Percentiles rank a stretch among this genome's conserved stretches.
These are phyloP conservation scores for Juncus effusus DNA, from an alignment of 176 grass and related monocot genomes.

Conservation along the genomic window DNA sequence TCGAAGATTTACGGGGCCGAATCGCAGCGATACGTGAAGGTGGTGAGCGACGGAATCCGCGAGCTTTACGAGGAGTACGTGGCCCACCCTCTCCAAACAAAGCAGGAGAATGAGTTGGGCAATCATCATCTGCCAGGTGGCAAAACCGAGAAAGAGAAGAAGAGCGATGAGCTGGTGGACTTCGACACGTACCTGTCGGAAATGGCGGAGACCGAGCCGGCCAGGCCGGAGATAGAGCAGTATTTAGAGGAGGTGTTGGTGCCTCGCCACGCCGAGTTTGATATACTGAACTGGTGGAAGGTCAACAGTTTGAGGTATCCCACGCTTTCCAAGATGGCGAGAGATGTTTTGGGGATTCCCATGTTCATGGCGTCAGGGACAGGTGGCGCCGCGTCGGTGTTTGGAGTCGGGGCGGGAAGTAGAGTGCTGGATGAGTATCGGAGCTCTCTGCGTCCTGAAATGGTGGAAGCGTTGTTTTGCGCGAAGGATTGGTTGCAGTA, in stretches of 20 bases:
- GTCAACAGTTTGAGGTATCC: constrained; percentile 75
- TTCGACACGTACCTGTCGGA: constrained; percentile 83
- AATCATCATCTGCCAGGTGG: constrained; percentile 19
- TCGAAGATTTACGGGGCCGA: constrained; percentile 81
- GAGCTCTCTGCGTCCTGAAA: constrained; percentile 65
- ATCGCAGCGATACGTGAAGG: constrained; percentile 57
- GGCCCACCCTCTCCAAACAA: constrained; percentile 46
- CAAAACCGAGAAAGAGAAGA: constrained; percentile 21
- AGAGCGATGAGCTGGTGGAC: constrained; percentile 54
- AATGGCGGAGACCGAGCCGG: constrained; percentile 51
- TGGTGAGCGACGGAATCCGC: constrained; percentile 55
- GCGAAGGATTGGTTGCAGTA: constrained; percentile 75
- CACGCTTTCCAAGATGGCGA: constrained; percentile 64
- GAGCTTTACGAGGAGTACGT: constrained; percentile 75
- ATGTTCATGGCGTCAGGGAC: constrained; percentile 53
- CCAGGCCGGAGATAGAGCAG: constrained; percentile 68
- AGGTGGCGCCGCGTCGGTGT: constrained; percentile 45
- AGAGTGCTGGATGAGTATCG: constrained; percentile 71
- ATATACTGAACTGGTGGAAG: constrained; percentile 80
- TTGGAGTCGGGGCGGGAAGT: constrained; percentile 55
- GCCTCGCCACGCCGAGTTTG: constrained; percentile 64
- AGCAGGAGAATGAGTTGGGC: constrained; percentile 28
- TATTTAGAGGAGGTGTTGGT: constrained; percentile 72
- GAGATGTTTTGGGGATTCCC: constrained; percentile 71
- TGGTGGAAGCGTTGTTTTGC: constrained; percentile 66